These are phyloP conservation scores for Emergomyces orientalis DNA, from an alignment of 2,329 filamentous ascomycete genomes.

Conservation along the genomic window DNA sequence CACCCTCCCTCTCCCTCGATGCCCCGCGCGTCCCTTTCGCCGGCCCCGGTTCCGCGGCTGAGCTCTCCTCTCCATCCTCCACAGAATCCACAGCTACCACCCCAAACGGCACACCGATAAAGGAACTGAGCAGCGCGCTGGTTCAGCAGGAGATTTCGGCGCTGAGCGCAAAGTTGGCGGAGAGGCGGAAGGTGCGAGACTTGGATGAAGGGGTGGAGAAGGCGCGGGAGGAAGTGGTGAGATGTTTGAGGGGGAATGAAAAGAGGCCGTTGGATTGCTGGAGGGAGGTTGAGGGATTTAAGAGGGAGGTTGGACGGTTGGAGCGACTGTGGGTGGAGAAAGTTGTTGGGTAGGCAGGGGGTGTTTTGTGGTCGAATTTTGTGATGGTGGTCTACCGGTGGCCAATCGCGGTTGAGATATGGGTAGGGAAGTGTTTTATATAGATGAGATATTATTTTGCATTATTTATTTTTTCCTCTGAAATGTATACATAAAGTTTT, in stretches of 20 bases:
- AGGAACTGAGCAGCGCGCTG: slow-evolving; percentile 38
- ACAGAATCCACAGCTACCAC: slow-evolving; percentile 15
- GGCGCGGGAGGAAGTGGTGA: slow-evolving; percentile 66
- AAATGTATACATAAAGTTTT: background rate
- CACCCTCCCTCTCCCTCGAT: slow-evolving; percentile 23
- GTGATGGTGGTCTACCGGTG: background rate
- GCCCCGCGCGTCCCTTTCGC: slow-evolving; percentile 37
- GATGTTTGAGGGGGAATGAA: slow-evolving; percentile 76
- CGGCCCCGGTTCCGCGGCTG: slow-evolving; percentile 26
- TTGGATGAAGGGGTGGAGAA: slow-evolving; percentile 63
- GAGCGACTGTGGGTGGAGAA: slow-evolving; percentile 84
- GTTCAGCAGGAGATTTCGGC: slow-evolving; percentile 51
- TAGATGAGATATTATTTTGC: background rate
- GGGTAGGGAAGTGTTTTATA: background rate
- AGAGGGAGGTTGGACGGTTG: slow-evolving; percentile 74
- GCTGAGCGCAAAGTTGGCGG: slow-evolving; percentile 50
- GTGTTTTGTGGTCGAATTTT: slow-evolving; percentile 1
- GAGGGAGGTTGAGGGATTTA: slow-evolving; percentile 85
- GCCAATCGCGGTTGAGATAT: background rate
- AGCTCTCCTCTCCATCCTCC: slow-evolving; percentile 4
- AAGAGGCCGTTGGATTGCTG: slow-evolving; percentile 86
- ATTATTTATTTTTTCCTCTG: background rate
- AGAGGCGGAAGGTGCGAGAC: slow-evolving; percentile 50
- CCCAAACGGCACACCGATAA: slow-evolving; percentile 13
- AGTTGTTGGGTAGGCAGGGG: slow-evolving; percentile 41